phyloP scores from a whole-genome alignment of 495 filamentous ascomycete species.

The Talaromyces thailandensis region DNA sequence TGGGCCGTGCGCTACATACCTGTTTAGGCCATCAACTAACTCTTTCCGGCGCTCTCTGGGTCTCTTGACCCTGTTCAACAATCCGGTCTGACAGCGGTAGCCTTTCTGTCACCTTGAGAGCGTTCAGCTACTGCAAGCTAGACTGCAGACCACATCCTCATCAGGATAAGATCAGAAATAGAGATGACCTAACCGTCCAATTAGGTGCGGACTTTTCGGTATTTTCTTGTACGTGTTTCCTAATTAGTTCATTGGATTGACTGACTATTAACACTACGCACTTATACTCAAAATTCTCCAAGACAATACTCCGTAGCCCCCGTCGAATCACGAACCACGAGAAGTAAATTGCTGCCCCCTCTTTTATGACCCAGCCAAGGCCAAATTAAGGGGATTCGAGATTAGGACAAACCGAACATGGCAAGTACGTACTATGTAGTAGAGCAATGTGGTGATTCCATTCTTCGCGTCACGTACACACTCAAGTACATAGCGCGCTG shows the following conservation, averaged over 20 bases:
- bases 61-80: slow-evolving; percentile 2
- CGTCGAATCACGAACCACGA: background rate
- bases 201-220: background rate
- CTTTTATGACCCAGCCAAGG: background rate
- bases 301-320: background rate
- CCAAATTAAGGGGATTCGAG: background rate
- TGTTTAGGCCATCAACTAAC: background rate
- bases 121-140: slow-evolving; percentile 29
- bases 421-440: background rate
- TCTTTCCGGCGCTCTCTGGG: slow-evolving; percentile 9
- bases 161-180: background rate
- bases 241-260: background rate
- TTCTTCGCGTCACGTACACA: background rate
- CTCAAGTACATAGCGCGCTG: background rate
- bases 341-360: background rate
- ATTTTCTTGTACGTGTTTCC: background rate
- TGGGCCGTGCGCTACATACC: background rate
- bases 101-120: slow-evolving; percentile 10
- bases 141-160: slow-evolving; percentile 7
- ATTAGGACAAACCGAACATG: background rate
- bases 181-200: background rate
- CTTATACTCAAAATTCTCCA: background rate
- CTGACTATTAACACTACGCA: background rate
- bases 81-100: slow-evolving; percentile 22
- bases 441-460: background rate